Evolutionary conservation across 2,329 filamentous ascomycete species (phyloP).

Genomic region (Xylaria arbuscula): DNA sequence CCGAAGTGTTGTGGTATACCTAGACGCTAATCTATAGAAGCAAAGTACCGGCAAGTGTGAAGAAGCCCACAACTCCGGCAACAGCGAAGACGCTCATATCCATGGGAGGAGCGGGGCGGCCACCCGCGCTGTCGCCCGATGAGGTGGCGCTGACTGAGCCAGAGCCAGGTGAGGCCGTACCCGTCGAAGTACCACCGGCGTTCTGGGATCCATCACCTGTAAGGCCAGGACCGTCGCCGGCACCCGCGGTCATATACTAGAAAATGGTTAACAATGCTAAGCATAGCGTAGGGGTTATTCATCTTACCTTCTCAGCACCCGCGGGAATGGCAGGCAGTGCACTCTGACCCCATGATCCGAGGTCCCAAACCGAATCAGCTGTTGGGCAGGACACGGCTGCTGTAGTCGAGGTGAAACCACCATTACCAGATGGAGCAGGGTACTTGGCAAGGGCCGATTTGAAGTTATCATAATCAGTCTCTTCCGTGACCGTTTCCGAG

Average conservation of each 20-base stretch:
- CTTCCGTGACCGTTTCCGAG: conserved; percentile 65
- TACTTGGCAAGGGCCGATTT: conserved; percentile 61
- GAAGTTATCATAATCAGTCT: conserved; percentile 70
- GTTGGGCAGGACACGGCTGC: conserved; percentile 62
- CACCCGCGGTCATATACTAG: conserved; percentile 64
- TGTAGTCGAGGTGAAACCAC: conserved; percentile 61
- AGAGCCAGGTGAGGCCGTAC: conserved; percentile 54
- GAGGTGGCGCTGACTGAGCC: conserved; percentile 53
- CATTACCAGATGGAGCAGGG: conserved; percentile 62
- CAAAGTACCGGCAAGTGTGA: conserved; percentile 55
- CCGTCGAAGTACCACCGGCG: conserved; percentile 59
- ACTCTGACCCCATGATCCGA: conserved; percentile 56
- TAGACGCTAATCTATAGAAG: conserved; percentile 49
- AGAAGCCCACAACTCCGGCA: conserved; percentile 50
- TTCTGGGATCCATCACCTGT: conserved; percentile 65
- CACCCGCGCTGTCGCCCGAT: conserved; percentile 51
- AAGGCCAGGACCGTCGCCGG: conserved; percentile 65
- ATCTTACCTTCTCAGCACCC: conserved; percentile 54
- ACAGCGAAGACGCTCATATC: conserved; percentile 54
- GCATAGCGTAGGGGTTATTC: not conserved
- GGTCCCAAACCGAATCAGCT: conserved; percentile 61
- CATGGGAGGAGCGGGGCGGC: conserved; percentile 49
- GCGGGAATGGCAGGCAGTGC: conserved; percentile 64
- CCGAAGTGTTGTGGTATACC: conserved; percentile 6
- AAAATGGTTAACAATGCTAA: conserved; percentile 28